phyloP scores from a whole-genome alignment of 768 basidiomycete genomes.

The Leccinum arenicola region DNA sequence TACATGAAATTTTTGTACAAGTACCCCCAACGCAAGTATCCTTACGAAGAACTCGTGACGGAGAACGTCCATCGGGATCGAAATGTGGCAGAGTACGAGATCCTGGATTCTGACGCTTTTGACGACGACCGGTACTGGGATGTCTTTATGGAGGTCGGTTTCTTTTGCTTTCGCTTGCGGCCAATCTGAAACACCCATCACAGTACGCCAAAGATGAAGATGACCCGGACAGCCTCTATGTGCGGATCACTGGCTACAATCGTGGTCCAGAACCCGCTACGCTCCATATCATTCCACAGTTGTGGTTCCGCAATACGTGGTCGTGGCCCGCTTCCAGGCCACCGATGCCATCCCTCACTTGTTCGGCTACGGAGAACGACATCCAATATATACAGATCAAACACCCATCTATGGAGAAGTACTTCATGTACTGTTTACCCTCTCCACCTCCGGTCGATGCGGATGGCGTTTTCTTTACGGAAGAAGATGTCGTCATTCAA shows the following conservation, averaged over 20 bases:
- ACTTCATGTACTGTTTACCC: conserved; percentile 83
- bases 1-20: conserved; percentile 99
- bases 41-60: conserved; percentile 89
- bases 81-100: conserved; percentile 89
- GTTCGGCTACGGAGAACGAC: conserved; percentile 46
- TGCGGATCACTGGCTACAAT: conserved; percentile 96
- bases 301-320: conserved; percentile 99
- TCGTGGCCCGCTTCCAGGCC: conserved; percentile 82
- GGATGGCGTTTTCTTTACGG: conserved; percentile 57
- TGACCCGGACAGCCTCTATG: conserved; percentile 80
- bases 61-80: conserved; percentile 82
- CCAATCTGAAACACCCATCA: conserved; percentile 3
- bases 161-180: conserved; percentile 5
- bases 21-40: conserved; percentile 89
- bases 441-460: conserved; percentile 88
- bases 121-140: conserved; percentile 98
- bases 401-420: conserved; percentile 73
- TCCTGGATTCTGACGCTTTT: conserved; percentile 88
- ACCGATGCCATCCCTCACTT: conserved; percentile 57
- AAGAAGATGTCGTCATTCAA: conserved; percentile 58
- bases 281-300: conserved; percentile 90
- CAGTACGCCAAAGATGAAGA: conserved; percentile 99
- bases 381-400: conserved; percentile 64
- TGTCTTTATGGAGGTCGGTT: conserved; percentile 88
- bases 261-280: conserved; percentile 94